Base-by-base conservation (phyloP, 73 alveolate species). In the Paramecium tetraurelia region DNA sequence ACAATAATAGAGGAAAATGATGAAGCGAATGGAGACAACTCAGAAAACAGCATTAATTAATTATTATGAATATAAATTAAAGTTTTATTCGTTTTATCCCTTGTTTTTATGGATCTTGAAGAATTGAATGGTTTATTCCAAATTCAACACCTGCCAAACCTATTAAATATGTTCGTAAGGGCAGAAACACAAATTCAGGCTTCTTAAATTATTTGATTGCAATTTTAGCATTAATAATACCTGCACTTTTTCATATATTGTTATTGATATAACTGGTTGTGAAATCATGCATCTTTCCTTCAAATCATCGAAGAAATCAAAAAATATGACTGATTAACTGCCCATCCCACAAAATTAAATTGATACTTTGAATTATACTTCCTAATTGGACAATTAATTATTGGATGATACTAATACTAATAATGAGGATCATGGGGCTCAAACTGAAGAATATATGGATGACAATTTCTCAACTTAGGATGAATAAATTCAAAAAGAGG, bases 1-100 rank as follows among this genome's bases (percentile, higher is more conserved):
- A 72, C 86, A 5, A 70, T 70, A 33, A 70, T 70, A 12, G 46
- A 70, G 24, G 85, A 70, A 29, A 70, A 70, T 31, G 85, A 70
- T 2, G 85, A 70, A 33, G 53, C 46, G 11, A 70, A 70, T 29
- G 85, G 53, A 18, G 85, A 31, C 7, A 70, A 70, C 20, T 59
- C 77, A 24, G 77, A 48, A 48, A 48, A 48, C 16, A 48, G 59
- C 59, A 48, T 48, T 53, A 18, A 53, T 53, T 53, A 53, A 53
- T 53, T 53, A 53, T 53, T 53, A 53, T 53, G 69, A 18, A 18
- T 53, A 18, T 53, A 53, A 53, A 53, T 53, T 53, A 53, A 53
- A 53, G 69, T 53, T 53, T 53, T 53, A 53, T 53, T 53, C 69
- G 69, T 53, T 53, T 53, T 53, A 53, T 18, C 33, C 31, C 69